phyloP scores from a whole-genome alignment of 2,329 filamentous ascomycete genomes.

The Fonsecaea multimorphosa region DNA sequence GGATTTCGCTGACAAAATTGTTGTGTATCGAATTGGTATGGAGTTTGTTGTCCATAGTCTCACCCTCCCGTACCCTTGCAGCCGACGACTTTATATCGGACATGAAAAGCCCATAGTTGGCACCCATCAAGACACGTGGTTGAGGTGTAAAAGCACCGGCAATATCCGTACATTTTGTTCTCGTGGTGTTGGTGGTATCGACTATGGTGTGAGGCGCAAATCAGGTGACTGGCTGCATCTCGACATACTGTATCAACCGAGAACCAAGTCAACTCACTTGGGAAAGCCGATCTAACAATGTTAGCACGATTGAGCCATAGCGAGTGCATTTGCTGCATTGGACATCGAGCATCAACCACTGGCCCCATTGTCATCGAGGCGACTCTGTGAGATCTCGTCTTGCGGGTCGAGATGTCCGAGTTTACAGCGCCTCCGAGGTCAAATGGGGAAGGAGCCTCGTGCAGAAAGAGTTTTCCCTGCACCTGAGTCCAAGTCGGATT shows the following conservation, averaged over 20 bases:
- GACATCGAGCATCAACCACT: background rate
- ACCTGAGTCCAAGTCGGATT: background rate
- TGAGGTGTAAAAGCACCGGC: background rate
- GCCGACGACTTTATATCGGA: background rate
- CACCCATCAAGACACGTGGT: background rate
- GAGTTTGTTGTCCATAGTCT: background rate
- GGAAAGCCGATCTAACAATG: background rate
- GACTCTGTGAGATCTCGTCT: background rate
- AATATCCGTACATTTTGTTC: constrained; percentile 2
- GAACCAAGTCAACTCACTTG: background rate
- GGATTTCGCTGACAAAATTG: constrained; percentile 2
- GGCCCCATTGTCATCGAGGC: background rate
- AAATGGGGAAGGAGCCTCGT: background rate
- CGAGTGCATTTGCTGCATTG: background rate
- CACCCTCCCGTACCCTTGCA: background rate
- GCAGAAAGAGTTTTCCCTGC: background rate
- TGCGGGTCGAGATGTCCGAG: background rate
- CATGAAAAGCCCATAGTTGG: background rate
- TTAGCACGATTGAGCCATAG: background rate
- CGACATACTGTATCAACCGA: background rate
- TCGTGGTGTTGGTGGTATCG: background rate
- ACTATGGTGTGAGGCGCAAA: background rate
- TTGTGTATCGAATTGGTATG: background rate
- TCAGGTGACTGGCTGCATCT: background rate
- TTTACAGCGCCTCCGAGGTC: background rate